Base-by-base conservation (phyloP, 768 basidiomycete species). In the Tylopilus vinaceipallidus region DNA sequence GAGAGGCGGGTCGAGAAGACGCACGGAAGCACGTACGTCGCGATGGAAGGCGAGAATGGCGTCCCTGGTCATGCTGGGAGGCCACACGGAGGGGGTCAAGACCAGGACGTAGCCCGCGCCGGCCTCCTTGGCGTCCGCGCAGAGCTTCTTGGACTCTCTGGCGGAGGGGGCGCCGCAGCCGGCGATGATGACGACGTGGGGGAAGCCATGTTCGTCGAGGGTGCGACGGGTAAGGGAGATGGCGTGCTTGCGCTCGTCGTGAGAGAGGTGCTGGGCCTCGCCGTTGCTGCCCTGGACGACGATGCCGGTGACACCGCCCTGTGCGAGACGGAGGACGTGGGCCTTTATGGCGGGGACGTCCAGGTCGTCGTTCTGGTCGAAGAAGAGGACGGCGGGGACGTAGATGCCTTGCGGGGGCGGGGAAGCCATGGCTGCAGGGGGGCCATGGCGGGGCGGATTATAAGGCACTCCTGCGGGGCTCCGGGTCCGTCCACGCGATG, bases 161-260 rank as follows among this genome's bases (percentile, higher is more conserved):
- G 88, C 84, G 2, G 88, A 89, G 53, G 83, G 87, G 1, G 85
- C 86, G 1, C 92, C 92, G 5, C 90, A 91, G 2, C 92, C 92
- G 6, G 87, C 91, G 51, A 93, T 82, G 36, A 94, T 76, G 13
- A 86, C 67, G 34, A 83, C 77, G 34, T 85, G 70, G 41, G 77
- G 64, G 66, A 86, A 88, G 3, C 87, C 86, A 52, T 84, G 81
- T 45, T 79, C 74, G 63, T 92, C 81, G 11, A 94, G 76, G 1
- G 87, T 89, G 45, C 81, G 66, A 20, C 90, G 77, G 1, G 88
- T 86, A 34, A 86, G 64, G 17, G 68, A 62, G 56, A 91, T 88
- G 10, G 80, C 76, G 16, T 72, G 64, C 54, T 79, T 82, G 47
- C 87, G 79, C 62, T 90, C 88, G 0, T 83, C 81, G 50, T 83